These are phyloP conservation scores for Yarrowia alimentaria DNA, from an alignment of 805 yeast species.

Conservation along the genomic window DNA sequence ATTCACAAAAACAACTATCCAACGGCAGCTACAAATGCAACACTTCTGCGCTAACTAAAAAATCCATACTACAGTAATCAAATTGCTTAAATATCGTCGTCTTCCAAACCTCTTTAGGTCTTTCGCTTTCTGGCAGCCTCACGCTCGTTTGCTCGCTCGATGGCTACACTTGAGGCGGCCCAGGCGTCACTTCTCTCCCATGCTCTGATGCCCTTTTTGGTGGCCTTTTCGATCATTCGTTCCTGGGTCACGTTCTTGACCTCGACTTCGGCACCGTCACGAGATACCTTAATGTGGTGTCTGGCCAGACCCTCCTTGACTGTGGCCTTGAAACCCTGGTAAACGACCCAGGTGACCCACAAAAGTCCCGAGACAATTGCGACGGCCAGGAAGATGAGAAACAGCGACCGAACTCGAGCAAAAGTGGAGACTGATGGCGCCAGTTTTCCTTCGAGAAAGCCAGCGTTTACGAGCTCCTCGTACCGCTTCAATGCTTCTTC, in stretches of 20 bases:
- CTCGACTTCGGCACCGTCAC: conserved; percentile 26
- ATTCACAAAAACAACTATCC: too few species aligned
- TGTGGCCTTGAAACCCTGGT: conserved; percentile 14
- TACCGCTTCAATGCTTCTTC: conserved; percentile 21
- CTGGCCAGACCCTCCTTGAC: conserved; percentile 22
- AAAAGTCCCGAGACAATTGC: conserved; percentile 7
- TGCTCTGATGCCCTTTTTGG: conserved; percentile 17
- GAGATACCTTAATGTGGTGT: conserved; percentile 24
- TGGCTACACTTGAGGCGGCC: conserved; percentile 8
- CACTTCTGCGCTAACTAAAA: too few species aligned
- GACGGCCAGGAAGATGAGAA: conserved; percentile 10
- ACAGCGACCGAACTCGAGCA: conserved; percentile 17
- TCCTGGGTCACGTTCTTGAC: conserved; percentile 25
- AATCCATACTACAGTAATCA: too few species aligned
- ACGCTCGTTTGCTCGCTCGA: conserved; percentile 11
- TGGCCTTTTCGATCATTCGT: conserved; percentile 27
- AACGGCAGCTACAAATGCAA: too few species aligned
- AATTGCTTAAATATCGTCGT: too few species aligned
- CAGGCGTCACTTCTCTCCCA: conserved; percentile 25
- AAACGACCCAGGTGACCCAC: conserved; percentile 8
- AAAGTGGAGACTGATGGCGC: conserved; percentile 10
- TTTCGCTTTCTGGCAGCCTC: conserved; percentile 23
- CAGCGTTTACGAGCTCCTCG: conserved; percentile 25
- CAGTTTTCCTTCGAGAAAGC: conserved; percentile 1
- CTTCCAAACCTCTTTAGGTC: too few species aligned